Evolutionary conservation across 345 rosid genomes (phyloP).

Genomic region (Gossypium bickii): DNA sequence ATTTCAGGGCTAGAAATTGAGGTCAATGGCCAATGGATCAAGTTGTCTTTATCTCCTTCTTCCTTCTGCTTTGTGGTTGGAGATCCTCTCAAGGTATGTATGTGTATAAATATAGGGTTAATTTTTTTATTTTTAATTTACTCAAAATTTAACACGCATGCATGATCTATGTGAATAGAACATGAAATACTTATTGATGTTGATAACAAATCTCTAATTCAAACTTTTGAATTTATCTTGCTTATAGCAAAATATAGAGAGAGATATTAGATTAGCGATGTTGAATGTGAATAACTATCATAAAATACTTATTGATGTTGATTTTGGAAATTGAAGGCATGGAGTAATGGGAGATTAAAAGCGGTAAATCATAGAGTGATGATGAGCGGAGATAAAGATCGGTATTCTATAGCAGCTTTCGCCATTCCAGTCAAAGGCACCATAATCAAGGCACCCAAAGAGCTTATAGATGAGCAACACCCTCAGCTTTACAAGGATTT

Average conservation of each 20-base stretch:
- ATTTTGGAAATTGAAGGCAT: not conserved
- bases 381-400: not conserved
- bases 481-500: conserved; percentile 16
- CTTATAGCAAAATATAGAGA: too few species aligned
- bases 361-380: not conserved
- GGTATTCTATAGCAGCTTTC: conserved; percentile 1
- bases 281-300: too few species aligned
- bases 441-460: conserved; percentile 6
- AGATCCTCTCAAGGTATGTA: conserved; percentile 14
- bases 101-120: not conserved
- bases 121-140: too few species aligned
- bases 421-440: conserved; percentile 5
- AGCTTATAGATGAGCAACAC: conserved; percentile 9
- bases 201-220: too few species aligned
- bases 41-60: not conserved
- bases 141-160: too few species aligned
- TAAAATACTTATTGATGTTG: too few species aligned
- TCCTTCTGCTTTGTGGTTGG: conserved; percentile 14
- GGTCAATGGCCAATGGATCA: not conserved
- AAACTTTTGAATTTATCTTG: too few species aligned
- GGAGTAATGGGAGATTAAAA: conserved; percentile 20
- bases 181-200: too few species aligned
- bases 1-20: conserved; percentile 5
- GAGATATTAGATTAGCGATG: too few species aligned
- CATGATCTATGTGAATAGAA: too few species aligned